Evolutionary conservation across 768 basidiomycete species (phyloP).

Genomic region (Macrolepiota dolichaula): DNA sequence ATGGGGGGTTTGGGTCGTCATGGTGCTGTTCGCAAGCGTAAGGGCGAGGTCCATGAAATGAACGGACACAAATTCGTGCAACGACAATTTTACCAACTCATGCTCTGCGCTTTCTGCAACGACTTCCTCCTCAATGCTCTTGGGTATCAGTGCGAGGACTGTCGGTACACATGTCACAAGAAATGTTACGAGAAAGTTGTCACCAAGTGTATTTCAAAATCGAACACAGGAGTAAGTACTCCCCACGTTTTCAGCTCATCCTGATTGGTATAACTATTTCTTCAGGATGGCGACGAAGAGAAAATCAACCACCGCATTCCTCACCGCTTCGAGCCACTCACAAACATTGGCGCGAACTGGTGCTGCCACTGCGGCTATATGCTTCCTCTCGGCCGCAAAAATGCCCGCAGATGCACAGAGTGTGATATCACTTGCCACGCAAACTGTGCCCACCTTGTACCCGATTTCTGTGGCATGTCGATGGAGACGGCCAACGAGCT

Average conservation of each 20-base stretch:
- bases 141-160: constrained; percentile 99
- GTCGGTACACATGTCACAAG: constrained; percentile 98
- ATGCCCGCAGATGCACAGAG: constrained; percentile 92
- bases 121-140: constrained; percentile 96
- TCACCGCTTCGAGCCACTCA: constrained; percentile 95
- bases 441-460: constrained; percentile 95
- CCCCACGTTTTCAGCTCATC: not conserved
- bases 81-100: constrained; percentile 96
- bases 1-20: constrained; percentile 91
- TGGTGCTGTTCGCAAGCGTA: constrained; percentile 96
- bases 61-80: constrained; percentile 99
- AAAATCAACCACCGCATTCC: constrained; percentile 99
- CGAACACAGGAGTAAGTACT: constrained; percentile 80
- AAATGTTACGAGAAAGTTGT: constrained; percentile 99
- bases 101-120: constrained; percentile 96
- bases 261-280: constrained; percentile 9
- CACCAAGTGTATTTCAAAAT: constrained; percentile 98
- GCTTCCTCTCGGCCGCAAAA: constrained; percentile 94
- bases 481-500: constrained; percentile 98
- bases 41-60: constrained; percentile 98
- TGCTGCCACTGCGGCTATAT: constrained; percentile 99
- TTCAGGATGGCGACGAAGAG: constrained; percentile 91
- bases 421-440: constrained; percentile 97
- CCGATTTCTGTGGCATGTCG: constrained; percentile 99
- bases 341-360: constrained; percentile 98